Evolutionary conservation across 2,329 filamentous ascomycete species (phyloP).

Genomic region (Hirsutella minnesotensis): DNA sequence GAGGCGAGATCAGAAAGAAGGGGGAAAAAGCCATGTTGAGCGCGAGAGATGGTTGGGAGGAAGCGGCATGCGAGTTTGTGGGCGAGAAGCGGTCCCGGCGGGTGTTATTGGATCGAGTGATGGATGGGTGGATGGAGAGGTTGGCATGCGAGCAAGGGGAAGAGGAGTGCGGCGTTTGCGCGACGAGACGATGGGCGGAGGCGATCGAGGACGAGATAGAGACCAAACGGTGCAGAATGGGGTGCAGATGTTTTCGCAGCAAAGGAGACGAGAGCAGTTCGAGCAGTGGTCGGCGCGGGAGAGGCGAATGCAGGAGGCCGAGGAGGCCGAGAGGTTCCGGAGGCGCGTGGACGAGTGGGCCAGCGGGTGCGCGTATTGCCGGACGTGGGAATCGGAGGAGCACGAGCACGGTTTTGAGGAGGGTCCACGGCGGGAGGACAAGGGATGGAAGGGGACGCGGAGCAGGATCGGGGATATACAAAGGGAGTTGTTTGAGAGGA

Average conservation of each 20-base stretch:
- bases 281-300: too few relatives aligned
- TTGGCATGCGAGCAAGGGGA: constrained; percentile 1
- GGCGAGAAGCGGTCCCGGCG: not conserved
- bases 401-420: not conserved
- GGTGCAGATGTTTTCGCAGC: not conserved
- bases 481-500: not conserved
- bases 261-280: not conserved
- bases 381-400: too few relatives aligned
- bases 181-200: too few relatives aligned
- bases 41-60: not conserved
- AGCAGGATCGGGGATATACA: not conserved
- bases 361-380: not conserved
- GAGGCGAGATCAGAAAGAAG: constrained; percentile 1
- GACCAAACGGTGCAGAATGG: not conserved
- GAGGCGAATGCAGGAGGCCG: too few relatives aligned
- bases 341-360: not conserved
- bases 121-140: not conserved
- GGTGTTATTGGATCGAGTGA: constrained; percentile 2
- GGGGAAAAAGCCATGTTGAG: not conserved
- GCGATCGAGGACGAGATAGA: too few relatives aligned
- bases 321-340: not conserved
- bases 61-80: not conserved
- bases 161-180: constrained; percentile 3
- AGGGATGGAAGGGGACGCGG: not conserved
- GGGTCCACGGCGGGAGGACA: not conserved